phyloP scores from a whole-genome alignment of 2,329 filamentous ascomycete genomes.

The Madurella mycetomatis region DNA sequence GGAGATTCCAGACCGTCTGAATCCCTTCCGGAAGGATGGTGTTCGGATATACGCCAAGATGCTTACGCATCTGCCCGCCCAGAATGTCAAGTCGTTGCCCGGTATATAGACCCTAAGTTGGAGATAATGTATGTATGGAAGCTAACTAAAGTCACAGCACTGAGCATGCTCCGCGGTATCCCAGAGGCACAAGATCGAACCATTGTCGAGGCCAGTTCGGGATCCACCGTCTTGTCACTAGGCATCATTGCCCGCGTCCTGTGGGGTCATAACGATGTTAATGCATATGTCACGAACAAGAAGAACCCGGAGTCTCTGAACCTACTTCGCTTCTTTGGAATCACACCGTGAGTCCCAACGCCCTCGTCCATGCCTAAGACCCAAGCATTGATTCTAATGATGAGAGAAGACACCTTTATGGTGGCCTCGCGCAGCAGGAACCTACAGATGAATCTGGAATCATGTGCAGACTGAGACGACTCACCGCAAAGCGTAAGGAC shows the following conservation, averaged over 20 bases:
- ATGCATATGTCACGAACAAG: constrained; percentile 57
- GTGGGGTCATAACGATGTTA: constrained; percentile 47
- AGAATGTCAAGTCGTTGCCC: constrained; percentile 62
- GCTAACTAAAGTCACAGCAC: constrained; percentile 32
- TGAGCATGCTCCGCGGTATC: constrained; percentile 47
- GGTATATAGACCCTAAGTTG: constrained; percentile 31
- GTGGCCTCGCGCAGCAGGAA: constrained; percentile 19
- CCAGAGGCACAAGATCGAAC: constrained; percentile 43
- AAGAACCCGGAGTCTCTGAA: constrained; percentile 49
- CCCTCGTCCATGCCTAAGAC: not conserved
- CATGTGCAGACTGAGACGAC: constrained; percentile 13
- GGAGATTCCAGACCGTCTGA: constrained; percentile 54
- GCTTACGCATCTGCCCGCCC: constrained; percentile 60
- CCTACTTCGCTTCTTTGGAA: constrained; percentile 56
- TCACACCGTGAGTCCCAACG: constrained; percentile 1
- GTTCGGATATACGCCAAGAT: constrained; percentile 63
- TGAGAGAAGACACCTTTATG: constrained; percentile 15
- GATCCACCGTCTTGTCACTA: constrained; percentile 59
- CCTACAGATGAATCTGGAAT: constrained; percentile 17
- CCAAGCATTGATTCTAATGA: not conserved
- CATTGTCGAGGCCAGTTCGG: constrained; percentile 58
- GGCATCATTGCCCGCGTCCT: constrained; percentile 49
- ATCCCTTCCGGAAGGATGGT: constrained; percentile 53
- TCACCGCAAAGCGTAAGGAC: constrained; percentile 3
- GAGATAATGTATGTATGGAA: not conserved